Conservation (phyloP, 2,329 filamentous ascomycete species). For the Fusarium domesticum region DNA sequence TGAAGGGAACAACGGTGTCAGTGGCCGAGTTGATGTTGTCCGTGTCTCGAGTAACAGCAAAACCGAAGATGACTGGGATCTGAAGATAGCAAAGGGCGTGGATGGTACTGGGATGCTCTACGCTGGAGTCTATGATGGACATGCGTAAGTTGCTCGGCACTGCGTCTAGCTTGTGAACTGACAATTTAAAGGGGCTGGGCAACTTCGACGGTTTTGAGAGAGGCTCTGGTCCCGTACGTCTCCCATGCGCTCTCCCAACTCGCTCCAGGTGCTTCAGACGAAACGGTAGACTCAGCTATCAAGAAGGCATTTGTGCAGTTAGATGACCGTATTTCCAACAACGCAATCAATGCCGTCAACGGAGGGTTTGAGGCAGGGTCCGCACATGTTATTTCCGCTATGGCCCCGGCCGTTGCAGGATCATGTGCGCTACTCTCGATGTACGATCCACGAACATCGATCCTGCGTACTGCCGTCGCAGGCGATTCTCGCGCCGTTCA, state of each 20-base stretch:
- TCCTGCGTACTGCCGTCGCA: conserved; percentile 60
- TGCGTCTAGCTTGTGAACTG: not conserved
- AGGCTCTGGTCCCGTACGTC: conserved; percentile 42
- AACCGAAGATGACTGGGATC: conserved; percentile 37
- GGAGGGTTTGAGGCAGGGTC: conserved; percentile 29
- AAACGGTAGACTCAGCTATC: conserved; percentile 53
- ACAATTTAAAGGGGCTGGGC: conserved; percentile 37
- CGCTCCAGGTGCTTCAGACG: conserved; percentile 35
- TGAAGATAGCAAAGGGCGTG: conserved; percentile 32
- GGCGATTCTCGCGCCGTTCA: conserved; percentile 68
- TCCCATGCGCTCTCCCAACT: conserved; percentile 36
- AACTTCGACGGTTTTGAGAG: conserved; percentile 40
- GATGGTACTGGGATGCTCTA: conserved; percentile 30
- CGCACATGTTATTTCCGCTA: conserved; percentile 28
- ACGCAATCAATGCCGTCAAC: conserved; percentile 33
- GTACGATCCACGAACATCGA: conserved; percentile 53
- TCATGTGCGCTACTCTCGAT: conserved; percentile 63
- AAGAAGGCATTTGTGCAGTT: conserved; percentile 55
- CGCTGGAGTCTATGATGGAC: conserved; percentile 48
- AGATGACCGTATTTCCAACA: conserved; percentile 53
- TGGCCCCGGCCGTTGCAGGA: conserved; percentile 44
- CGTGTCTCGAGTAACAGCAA: conserved; percentile 36
- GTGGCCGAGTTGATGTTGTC: conserved; percentile 35
- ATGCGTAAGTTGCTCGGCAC: conserved; percentile 38
- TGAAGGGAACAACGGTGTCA: conserved; percentile 18